Evolutionary conservation across 805 yeast genomes (phyloP).

Genomic region (Citeromyces matritensis): DNA sequence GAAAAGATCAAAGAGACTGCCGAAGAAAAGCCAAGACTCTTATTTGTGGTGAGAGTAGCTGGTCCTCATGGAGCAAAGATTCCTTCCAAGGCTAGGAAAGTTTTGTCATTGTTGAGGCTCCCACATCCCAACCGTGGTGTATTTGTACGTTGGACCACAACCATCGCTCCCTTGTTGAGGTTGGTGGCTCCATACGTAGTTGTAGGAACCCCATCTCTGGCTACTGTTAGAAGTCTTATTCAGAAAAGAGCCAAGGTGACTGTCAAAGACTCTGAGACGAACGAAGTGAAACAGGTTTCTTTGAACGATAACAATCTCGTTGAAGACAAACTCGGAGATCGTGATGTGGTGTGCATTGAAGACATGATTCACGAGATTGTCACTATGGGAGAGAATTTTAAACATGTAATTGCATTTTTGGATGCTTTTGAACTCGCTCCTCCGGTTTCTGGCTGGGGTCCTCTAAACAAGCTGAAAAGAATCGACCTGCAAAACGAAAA

Average conservation of each 20-base stretch:
- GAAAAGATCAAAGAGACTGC: conserved; percentile 13
- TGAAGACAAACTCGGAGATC: conserved; percentile 57
- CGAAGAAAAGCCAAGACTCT: conserved; percentile 30
- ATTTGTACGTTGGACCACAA: conserved; percentile 46
- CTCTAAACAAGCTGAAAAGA: conserved; percentile 54
- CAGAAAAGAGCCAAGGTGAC: conserved; percentile 61
- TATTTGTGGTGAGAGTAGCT: conserved; percentile 53
- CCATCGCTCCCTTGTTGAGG: conserved; percentile 49
- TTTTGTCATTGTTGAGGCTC: conserved; percentile 48
- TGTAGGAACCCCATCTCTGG: conserved; percentile 60
- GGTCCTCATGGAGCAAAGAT: conserved; percentile 52
- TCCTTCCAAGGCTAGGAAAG: conserved; percentile 47
- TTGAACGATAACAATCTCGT: conserved; percentile 63
- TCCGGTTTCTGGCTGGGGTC: conserved; percentile 64
- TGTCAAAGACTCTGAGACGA: conserved; percentile 16
- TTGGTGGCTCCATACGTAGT: conserved; percentile 61
- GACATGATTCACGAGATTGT: conserved; percentile 64
- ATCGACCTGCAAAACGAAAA: conserved; percentile 39
- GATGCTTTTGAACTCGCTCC: conserved; percentile 56
- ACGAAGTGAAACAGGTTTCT: conserved; percentile 21
- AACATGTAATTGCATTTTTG: conserved; percentile 42
- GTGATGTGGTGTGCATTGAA: conserved; percentile 66
- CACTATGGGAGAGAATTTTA: conserved; percentile 50
- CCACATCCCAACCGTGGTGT: conserved; percentile 51
- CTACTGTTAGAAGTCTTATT: conserved; percentile 54